Evolutionary conservation across 2,329 filamentous ascomycete species (phyloP), one percentile per base, ranked within the genome.

Genomic region (Bipolaris victoriae): DNA sequence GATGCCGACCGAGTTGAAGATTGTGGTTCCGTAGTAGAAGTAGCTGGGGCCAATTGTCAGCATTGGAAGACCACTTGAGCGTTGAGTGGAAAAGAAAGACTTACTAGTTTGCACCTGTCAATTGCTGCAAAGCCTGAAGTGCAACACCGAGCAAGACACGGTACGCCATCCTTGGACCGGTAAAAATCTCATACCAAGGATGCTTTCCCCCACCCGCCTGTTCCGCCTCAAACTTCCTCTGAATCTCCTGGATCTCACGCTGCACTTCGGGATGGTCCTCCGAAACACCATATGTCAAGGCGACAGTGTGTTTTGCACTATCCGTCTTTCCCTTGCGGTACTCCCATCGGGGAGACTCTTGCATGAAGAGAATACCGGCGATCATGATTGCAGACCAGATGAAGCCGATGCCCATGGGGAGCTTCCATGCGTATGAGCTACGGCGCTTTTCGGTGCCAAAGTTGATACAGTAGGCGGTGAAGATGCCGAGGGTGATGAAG

Each of bases 31-130:
- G 58, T 81, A 81, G 69, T 80, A 80, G 74, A 89, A 88, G 78
- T 86, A 88, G 76, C 48, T 55, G 24, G n/a, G 6, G 18, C 1
- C 7, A 16, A 2, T 0, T 62, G 47, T 45, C 7, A 43, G 35
- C 31, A 35, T 9, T n/a, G 2, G 9, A 22, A 22, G n/a, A 29
- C 26, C 15, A 11, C 36, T 40, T 11, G 5, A 15, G n/a, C 22
- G 6, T 2, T n/a, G 1, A 36, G 3, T 29, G n/a, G 5, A 57
- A 37, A 41, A 47, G 33, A 36, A 48, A 48, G 35, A 54, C 88
- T 79, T 86, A 88, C 75, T 86, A 89, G 76, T 88, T 88, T 57
- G 84, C 86, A 31, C 88, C 88, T 0, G 87, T 89, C 2, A 90
- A 78, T 69, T 90, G 88, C 73, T 90, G 87, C 5, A 87, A 83